These are phyloP conservation scores for Pichia manshurica DNA, from an alignment of 805 yeast genomes.

Conservation along the genomic window DNA sequence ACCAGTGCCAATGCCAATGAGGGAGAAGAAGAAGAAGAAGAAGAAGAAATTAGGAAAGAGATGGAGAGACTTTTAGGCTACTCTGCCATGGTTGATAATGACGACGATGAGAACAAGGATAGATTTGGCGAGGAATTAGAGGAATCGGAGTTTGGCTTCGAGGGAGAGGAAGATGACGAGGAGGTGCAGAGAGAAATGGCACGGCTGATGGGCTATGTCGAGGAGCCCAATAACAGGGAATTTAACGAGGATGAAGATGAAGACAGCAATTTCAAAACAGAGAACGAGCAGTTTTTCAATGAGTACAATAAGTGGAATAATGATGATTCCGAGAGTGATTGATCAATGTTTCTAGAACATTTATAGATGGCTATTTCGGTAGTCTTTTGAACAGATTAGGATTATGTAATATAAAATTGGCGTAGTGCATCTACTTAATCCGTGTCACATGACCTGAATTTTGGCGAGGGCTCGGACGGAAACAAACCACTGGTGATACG, in stretches of 20 bases:
- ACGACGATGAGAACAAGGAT: not conserved
- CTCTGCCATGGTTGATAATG: constrained; percentile 1
- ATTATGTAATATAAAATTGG: too few species aligned
- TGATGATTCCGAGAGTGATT: constrained; percentile 5
- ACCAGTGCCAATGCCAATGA: not conserved
- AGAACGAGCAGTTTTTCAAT: constrained; percentile 4
- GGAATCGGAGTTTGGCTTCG: not conserved
- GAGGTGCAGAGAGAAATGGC: not conserved
- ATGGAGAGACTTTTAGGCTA: constrained; percentile 12
- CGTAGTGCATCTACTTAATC: too few species aligned
- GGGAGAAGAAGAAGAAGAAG: constrained; percentile 5
- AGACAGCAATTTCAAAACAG: not conserved
- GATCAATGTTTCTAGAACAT: too few species aligned
- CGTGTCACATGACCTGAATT: too few species aligned
- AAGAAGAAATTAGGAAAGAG: constrained; percentile 8
- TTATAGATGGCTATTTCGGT: too few species aligned
- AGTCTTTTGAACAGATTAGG: too few species aligned
- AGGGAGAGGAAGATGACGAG: not conserved
- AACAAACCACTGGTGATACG: too few species aligned
- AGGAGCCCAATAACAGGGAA: not conserved
- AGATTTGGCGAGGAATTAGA: not conserved
- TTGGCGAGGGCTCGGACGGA: too few species aligned
- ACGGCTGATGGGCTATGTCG: not conserved
- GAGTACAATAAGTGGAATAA: not conserved
- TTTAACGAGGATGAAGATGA: not conserved